Evolutionary conservation across 768 basidiomycete species (phyloP), one percentile per base, ranked within the genome.

Genomic region (Lactarius tabidus): DNA sequence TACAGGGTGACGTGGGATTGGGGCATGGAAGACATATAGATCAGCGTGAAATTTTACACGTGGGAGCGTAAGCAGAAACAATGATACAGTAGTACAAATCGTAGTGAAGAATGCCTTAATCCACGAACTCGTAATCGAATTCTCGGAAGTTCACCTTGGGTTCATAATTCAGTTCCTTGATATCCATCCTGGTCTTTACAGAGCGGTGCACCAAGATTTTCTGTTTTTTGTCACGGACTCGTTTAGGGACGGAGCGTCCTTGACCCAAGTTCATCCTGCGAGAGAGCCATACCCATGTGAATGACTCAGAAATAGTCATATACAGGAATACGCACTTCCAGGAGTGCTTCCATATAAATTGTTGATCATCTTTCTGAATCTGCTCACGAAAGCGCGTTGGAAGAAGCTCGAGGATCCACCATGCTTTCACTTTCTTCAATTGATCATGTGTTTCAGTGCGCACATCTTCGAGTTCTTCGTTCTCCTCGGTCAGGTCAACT

Each of bases 351-450:
- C 60, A 67, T 15, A 1, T 3, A 14, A 15, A 12, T 31, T 62
- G 33, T 33, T 33, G 33, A 33, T 8, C 10, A 38, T 60, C 10
- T 1, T 31, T 6, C 35, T 60, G 20, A 35, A 23, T 29, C 48
- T 64, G 60, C 28, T 9, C 18, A 28, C 20, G 45, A 33, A 45
- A 59, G 23, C 55, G 54, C 23, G 70, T 15, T 18, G 77, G 77
- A 28, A 79, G 18, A 10, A 78, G 59, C 73, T 91, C 89, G 36
- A 91, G 74, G 26, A 85, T 67, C 89, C 90, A 91, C 90, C 89
- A 91, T 0, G 56, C 60, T 55, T 69, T 76, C 28, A 74, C 65
- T 6, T 77, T 69, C n/a, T 72, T 68, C 35, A 91, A 79, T 75
- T 88, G 81, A 73, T 91, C 89, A 63, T 84, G 83, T 5, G 79